Percentiles rank a stretch among this genome's conserved stretches.
phyloP scores from a whole-genome alignment of 2,329 filamentous ascomycete species.

The Endoconidiophora polonica region DNA sequence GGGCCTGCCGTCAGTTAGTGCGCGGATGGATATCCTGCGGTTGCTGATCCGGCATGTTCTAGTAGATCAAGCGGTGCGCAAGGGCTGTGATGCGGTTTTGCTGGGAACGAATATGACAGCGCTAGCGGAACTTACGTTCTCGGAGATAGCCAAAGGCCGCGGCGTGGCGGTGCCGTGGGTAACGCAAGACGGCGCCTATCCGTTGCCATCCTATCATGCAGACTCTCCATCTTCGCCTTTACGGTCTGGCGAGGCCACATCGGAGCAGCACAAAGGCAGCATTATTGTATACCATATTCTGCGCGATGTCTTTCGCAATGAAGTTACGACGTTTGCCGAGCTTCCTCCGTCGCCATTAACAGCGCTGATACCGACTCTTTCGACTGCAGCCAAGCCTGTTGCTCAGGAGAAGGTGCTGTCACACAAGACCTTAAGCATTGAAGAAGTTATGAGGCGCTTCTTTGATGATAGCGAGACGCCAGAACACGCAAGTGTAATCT shows the following conservation, averaged over 20 bases:
- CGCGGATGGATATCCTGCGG: conserved; percentile 54
- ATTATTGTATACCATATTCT: conserved; percentile 54
- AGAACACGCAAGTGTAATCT: conserved; percentile 74
- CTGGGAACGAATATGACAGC: conserved; percentile 78
- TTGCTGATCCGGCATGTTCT: conserved; percentile 59
- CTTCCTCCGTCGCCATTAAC: conserved; percentile 35
- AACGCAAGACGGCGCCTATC: conserved; percentile 52
- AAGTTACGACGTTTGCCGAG: conserved; percentile 51
- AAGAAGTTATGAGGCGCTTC: conserved; percentile 77
- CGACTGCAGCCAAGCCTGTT: conserved; percentile 16
- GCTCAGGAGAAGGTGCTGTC: conserved; percentile 32
- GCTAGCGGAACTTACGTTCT: conserved; percentile 69
- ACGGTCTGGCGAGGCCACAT: conserved; percentile 18
- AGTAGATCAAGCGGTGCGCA: conserved; percentile 41
- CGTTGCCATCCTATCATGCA: conserved; percentile 19
- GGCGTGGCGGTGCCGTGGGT: conserved; percentile 72
- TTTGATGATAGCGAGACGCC: conserved; percentile 60
- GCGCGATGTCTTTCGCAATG: conserved; percentile 69
- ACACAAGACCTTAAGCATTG: conserved; percentile 69
- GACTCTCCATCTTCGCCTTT: conserved; percentile 10
- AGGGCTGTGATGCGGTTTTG: conserved; percentile 52
- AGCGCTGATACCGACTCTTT: conserved; percentile 25
- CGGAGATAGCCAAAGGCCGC: conserved; percentile 80
- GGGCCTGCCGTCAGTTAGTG: conserved; percentile 54
- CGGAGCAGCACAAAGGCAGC: background rate